phyloP scores from a whole-genome alignment of 1,139 yeast genomes.

The Petasospora fabianii region DNA sequence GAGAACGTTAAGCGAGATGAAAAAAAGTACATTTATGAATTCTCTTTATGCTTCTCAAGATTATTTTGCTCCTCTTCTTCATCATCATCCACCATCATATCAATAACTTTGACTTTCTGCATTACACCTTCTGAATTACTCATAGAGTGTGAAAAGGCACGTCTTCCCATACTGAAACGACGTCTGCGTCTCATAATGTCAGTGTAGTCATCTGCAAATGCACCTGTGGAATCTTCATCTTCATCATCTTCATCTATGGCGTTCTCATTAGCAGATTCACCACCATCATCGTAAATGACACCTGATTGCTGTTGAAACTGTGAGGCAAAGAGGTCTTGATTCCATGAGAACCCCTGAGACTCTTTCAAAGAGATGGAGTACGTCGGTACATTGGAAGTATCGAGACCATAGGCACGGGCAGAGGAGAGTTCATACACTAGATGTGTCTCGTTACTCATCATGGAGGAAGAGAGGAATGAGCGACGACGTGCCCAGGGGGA shows the following conservation, averaged over 20 bases:
- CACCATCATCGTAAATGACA: constrained; percentile 39
- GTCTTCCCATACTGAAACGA: constrained; percentile 8
- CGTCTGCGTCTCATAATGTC: constrained; percentile 2
- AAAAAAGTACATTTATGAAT: not conserved
- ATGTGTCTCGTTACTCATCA: constrained; percentile 60
- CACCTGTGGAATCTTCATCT: constrained; percentile 10
- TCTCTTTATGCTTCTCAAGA: not conserved
- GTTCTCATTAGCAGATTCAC: constrained; percentile 22
- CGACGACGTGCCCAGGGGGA: constrained; percentile 40
- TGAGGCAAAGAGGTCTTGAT: constrained; percentile 69
- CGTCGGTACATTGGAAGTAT: constrained; percentile 21
- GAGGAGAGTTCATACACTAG: constrained; percentile 51
- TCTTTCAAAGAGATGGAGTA: constrained; percentile 44
- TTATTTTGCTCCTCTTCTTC: constrained; percentile 11
- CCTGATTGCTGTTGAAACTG: constrained; percentile 59
- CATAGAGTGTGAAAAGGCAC: constrained; percentile 18
- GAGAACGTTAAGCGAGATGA: not conserved
- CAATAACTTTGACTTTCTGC: constrained; percentile 49
- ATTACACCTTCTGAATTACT: constrained; percentile 18
- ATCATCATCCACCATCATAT: constrained; percentile 44
- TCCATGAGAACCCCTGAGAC: constrained; percentile 72
- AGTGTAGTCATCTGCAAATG: not conserved
- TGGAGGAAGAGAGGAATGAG: constrained; percentile 55
- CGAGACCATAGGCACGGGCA: constrained; percentile 17
- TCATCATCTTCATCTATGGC: constrained; percentile 14